Percentiles rank a stretch among this genome's conserved stretches.
These are phyloP conservation scores for Taphrina wiesneri DNA, from an alignment of 1,139 yeast species.

Conservation along the genomic window DNA sequence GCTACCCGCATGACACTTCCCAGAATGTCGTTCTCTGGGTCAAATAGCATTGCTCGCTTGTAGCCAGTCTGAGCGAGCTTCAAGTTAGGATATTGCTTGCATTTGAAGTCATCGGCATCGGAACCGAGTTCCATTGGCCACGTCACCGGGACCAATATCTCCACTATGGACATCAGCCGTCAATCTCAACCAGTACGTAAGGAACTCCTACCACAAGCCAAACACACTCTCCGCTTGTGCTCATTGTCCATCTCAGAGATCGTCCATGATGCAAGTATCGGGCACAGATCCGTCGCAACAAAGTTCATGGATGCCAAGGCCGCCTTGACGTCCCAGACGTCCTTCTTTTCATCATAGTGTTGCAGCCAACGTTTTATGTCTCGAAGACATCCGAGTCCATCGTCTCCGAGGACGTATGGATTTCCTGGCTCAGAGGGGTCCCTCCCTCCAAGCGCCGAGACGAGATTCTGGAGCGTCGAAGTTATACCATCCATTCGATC, in stretches of 20 bases:
- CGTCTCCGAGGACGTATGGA: conserved; percentile 81
- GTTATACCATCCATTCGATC: background rate
- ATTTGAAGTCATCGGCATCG: conserved; percentile 54
- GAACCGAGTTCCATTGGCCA: conserved; percentile 75
- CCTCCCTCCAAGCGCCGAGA: conserved; percentile 79
- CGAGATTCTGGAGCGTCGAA: conserved; percentile 45
- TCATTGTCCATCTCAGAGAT: conserved; percentile 43
- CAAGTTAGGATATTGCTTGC: conserved; percentile 59
- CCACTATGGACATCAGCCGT: conserved; percentile 60
- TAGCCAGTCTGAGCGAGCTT: conserved; percentile 67
- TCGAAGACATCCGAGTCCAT: conserved; percentile 82
- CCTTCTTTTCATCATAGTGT: conserved; percentile 72
- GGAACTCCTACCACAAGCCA: conserved; percentile 39
- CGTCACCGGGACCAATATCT: conserved; percentile 77
- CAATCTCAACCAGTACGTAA: no score
- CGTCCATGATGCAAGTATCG: conserved; percentile 79
- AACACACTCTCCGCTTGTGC: conserved; percentile 37
- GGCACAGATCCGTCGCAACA: conserved; percentile 68
- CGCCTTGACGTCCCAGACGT: conserved; percentile 75
- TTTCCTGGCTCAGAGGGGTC: conserved; percentile 58
- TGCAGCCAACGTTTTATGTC: conserved; percentile 87
- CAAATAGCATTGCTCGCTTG: conserved; percentile 65
- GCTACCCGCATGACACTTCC: conserved; percentile 71
- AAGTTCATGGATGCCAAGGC: conserved; percentile 83
- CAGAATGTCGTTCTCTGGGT: conserved; percentile 62